Evolutionary conservation across 2,329 filamentous ascomycete genomes (phyloP).

Genomic region (Dactylella cylindrospora): DNA sequence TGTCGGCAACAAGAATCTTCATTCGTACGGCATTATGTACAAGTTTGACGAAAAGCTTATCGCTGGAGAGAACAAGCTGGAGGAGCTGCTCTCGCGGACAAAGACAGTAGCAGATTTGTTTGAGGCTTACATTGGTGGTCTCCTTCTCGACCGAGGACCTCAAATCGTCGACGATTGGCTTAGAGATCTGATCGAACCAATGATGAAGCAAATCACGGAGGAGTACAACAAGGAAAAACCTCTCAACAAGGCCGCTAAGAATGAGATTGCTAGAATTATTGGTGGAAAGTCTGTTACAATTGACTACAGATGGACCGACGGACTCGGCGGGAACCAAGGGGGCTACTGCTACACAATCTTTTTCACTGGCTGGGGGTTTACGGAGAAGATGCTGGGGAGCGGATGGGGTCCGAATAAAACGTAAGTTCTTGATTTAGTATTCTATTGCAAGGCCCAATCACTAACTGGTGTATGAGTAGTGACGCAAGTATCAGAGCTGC

Average conservation of each 20-base stretch:
- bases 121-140: constrained; percentile 48
- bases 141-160: constrained; percentile 46
- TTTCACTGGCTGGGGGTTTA: constrained; percentile 48
- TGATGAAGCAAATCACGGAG: constrained; percentile 44
- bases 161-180: constrained; percentile 46
- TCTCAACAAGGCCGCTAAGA: constrained; percentile 48
- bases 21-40: constrained; percentile 56
- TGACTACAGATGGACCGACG: constrained; percentile 47
- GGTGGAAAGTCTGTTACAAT: constrained; percentile 45
- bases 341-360: constrained; percentile 46
- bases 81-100: constrained; percentile 22
- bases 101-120: constrained; percentile 49
- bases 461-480: constrained; percentile 20
- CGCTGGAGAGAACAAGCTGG: constrained; percentile 40
- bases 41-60: constrained; percentile 61
- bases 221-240: constrained; percentile 41
- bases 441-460: not conserved
- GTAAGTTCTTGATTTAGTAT: constrained; percentile 28
- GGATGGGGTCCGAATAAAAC: constrained; percentile 48
- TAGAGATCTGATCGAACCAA: constrained; percentile 46
- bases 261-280: constrained; percentile 42
- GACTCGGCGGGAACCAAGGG: constrained; percentile 48
- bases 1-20: constrained; percentile 47
- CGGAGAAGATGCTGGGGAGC: constrained; percentile 45
- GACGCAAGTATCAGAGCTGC: constrained; percentile 48